A percentile compares a stretch with the other conserved stretches of the same genome.
These are phyloP conservation scores for Aphanoascus verrucosus DNA, from an alignment of 2,329 filamentous ascomycete genomes.

Conservation along the genomic window DNA sequence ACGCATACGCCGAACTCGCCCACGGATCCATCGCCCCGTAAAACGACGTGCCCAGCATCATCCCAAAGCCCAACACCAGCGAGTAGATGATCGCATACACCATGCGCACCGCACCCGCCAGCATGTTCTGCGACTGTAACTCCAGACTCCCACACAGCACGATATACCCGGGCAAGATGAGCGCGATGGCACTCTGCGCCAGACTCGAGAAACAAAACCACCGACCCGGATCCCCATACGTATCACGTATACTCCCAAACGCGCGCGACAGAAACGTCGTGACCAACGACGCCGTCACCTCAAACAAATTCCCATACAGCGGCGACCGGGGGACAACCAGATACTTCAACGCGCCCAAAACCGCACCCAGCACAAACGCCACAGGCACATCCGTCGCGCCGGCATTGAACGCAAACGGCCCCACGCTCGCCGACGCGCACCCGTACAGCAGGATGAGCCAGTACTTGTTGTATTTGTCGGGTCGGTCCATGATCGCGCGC, in stretches of 20 bases:
- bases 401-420: slow-evolving; percentile 68
- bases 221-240: slow-evolving; percentile 22
- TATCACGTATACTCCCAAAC: slow-evolving; percentile 52
- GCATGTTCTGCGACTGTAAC: slow-evolving; percentile 57
- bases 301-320: slow-evolving; percentile 54
- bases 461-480: slow-evolving; percentile 45
- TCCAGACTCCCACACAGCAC: slow-evolving; percentile 54
- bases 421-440: slow-evolving; percentile 62
- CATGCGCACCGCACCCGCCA: slow-evolving; percentile 61
- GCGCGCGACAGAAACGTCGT: slow-evolving; percentile 60
- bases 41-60: slow-evolving; percentile 55
- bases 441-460: slow-evolving; percentile 58
- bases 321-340: slow-evolving; percentile 63
- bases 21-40: slow-evolving; percentile 51
- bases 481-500: slow-evolving; percentile 46
- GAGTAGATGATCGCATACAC: slow-evolving; percentile 67
- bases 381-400: slow-evolving; percentile 68
- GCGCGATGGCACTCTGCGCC: slow-evolving; percentile 60
- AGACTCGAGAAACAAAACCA: slow-evolving; percentile 63
- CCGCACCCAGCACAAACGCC: slow-evolving; percentile 62
- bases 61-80: slow-evolving; percentile 60
- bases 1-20: slow-evolving; percentile 42
- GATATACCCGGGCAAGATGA: slow-evolving; percentile 61
- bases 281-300: slow-evolving; percentile 52
- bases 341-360: slow-evolving; percentile 65